phyloP scores from a whole-genome alignment of 163 green algal species.

The Trebouxiophyceae sp. region DNA sequence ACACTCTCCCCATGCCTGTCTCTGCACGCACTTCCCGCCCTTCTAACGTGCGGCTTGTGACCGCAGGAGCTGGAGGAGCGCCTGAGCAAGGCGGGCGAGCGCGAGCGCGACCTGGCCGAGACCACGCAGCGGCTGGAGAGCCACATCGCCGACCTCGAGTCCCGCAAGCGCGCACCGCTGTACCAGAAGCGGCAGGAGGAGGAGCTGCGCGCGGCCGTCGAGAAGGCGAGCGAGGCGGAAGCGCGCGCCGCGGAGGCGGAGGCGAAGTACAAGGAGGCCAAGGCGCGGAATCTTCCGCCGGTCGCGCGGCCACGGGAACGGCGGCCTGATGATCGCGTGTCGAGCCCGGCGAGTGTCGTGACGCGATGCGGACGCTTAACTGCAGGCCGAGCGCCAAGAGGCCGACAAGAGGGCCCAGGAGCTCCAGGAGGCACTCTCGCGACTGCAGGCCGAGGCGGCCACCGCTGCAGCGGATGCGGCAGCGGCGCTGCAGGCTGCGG shows the following conservation, averaged over 20 bases:
- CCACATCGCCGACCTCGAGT: constrained; percentile 78
- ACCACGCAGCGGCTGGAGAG: constrained; percentile 55
- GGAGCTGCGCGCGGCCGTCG: constrained; percentile 64
- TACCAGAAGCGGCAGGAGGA: constrained; percentile 89
- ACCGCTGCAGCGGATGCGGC: background rate
- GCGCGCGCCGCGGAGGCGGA: constrained; percentile 52
- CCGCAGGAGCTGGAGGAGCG: constrained; percentile 16
- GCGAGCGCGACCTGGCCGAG: constrained; percentile 10
- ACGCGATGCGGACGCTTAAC: background rate
- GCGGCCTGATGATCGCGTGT: no score
- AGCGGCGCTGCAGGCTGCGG: background rate
- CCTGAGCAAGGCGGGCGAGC: background rate
- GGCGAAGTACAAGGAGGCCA: constrained; percentile 47
- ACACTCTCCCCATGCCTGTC: background rate
- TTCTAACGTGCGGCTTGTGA: no score
- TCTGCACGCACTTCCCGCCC: no score
- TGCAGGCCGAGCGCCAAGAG: constrained; percentile 26
- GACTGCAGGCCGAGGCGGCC: background rate
- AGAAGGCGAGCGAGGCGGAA: constrained; percentile 66
- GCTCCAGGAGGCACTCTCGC: constrained; percentile 22
- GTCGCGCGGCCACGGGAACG: no score
- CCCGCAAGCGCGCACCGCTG: constrained; percentile 73
- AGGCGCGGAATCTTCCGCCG: constrained; percentile 1
- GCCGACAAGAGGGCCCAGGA: constrained; percentile 29
- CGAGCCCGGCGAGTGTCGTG: no score